Evolutionary conservation across 192 early-diverging fungal genomes (phyloP), one percentile per base, ranked within the genome.

Genomic region (Entomortierella parvispora): DNA sequence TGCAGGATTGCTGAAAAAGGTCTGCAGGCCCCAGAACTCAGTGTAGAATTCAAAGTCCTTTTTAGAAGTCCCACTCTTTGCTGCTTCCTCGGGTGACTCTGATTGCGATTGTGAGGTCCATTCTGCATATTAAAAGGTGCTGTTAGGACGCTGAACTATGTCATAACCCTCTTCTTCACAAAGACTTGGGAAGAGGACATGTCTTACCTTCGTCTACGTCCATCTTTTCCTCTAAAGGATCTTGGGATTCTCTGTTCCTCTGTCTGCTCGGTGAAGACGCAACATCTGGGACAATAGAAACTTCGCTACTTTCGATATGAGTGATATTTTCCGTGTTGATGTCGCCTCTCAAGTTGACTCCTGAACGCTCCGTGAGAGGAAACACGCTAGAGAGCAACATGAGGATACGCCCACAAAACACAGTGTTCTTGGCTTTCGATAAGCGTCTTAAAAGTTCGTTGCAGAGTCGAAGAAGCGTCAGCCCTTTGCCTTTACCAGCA

Each of bases 381-480:
- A 93, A 95, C 18, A 90, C 89, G 58, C 89, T 93, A 14, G 96
- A 90, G 2, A 98, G 85, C 66, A 95, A 93, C 54, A 96, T 85
- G 52, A 95, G 80, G 28, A 99, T 93, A n/a, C 95, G 90, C 1
- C 97, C 96, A 59, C 90, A 91, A 62, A 91, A 90, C 34, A 87
- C 89, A 20, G 89, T 92, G 81, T 94, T 88, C 42, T 88, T 90
- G 3, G 92, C 86, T 50, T 93, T 93, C 2, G 96, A 95, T n/a
- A 95, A 83, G 58, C 97, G 86, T 7, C 95, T 85, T 7, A 99
- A 81, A n/a, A 97, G 75, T 23, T 93, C 92, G 72, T 97, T 97
- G 80, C 94, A 97, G 53, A 94, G 78, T 55, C 92, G 80, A 42
- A 99, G 85, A 40, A 99, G 74, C 3, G 92, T 84, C 5, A 96